Evolutionary conservation across 495 filamentous ascomycete species (phyloP), one percentile per base, ranked within the genome.

Genomic region (Emericellopsis terricola): DNA sequence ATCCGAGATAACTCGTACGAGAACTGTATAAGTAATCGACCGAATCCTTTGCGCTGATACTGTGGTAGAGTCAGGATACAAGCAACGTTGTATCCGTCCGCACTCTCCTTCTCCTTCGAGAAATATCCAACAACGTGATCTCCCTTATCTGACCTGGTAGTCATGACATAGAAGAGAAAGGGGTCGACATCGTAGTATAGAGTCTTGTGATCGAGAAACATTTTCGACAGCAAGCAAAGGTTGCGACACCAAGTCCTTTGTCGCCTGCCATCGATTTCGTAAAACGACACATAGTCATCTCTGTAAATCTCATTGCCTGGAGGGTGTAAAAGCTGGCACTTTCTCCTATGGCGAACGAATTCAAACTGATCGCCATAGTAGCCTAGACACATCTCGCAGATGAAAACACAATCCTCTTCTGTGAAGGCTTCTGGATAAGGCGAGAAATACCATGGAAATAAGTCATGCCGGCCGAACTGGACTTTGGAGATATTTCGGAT

Each of bases 101-200:
- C 83, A 20, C 76, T 82, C 50, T 96, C 91, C 41, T 97, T 97
- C 57, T 97, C 89, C 51, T 97, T 97, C 43, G 79, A 87, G 53
- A 97, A 97, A 50, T 93, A 97, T 36, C 89, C 89, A 33, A 96
- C 81, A 0, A 97, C 65, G 48, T 96, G 89, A 49, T 77, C 87
- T 8, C 89, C 89, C 32, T 77, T 78, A 30, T 81, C 77, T 39
- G 82, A 80, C 36, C 84, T 72, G 10, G 73, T 78, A 34, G 73
- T 79, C 89, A 97, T 97, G 68, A 86, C 87, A 59, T 97, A 97
- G 64, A 96, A 97, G 8, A 96, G 60, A 56, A 97, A 97, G 7
- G 89, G 89, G 48, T 97, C 89, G 34, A 97, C 89, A 46, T 97
- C 89, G 59, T 96, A 97, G 66, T 94, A 97, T n/a, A 97, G 78